Evolutionary conservation across 768 basidiomycete species (phyloP), one percentile per base, ranked within the genome.

Genomic region (Brasilioporus rufonigricans): DNA sequence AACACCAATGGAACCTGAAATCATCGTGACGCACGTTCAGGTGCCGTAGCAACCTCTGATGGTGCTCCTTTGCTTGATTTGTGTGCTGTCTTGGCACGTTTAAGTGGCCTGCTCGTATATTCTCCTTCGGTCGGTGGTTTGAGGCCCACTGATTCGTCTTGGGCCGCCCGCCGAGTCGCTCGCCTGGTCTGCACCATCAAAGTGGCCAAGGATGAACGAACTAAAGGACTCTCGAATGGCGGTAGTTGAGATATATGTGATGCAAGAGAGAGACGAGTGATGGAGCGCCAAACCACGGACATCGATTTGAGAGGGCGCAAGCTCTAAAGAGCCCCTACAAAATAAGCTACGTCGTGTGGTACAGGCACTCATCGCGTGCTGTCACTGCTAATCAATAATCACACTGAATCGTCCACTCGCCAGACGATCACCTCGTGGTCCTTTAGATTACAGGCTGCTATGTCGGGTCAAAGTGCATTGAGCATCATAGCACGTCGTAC

Each of bases 111-210:
- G 19, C 1, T 35, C 10, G 40, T 16, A n/a, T 44, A 36, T 7
- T 51, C 52, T 44, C 26, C 51, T 19, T 56, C 46, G 19, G 18
- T 38, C 6, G 33, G 23, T 23, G 24, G 11, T 48, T 44, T 43
- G 33, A 33, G 26, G 12, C 24, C 44, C 6, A 16, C 48, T 29
- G 19, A 24, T n/a, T 53, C 44, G n/a, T n/a, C n/a, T n/a, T n/a
- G n/a, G 26, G 40, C 38, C 10, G 58, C 47, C 12, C 41, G 35
- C 23, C 44, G 61, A 36, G 54, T 40, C 9, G 57, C 47, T 33
- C 59, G 58, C 44, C 69, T 56, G 14, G 69, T 71, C 35, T 60
- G 60, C 9, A 64, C 63, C 68, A 70, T 71, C 21, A 9, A 31
- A 5, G 40, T 2, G 24, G 44, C 19, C 14, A 21, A 48, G 0